Evolutionary conservation across 2,329 filamentous ascomycete species (phyloP).

Genomic region (Metarhizium robertsii): DNA sequence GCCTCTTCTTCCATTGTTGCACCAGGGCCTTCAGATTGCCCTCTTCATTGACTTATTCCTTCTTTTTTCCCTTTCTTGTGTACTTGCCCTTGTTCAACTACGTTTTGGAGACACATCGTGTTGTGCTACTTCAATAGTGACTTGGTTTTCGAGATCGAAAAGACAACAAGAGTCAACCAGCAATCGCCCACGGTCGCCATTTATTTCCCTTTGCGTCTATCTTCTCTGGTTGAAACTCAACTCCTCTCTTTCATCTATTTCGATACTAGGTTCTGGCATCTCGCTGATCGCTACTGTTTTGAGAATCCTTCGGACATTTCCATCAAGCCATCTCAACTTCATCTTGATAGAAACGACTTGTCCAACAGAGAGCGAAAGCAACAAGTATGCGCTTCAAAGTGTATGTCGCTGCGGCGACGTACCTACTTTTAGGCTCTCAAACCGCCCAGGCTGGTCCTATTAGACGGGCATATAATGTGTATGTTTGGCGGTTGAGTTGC

Average conservation of each 20-base stretch:
- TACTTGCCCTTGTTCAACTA: not conserved
- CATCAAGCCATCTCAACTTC: not conserved
- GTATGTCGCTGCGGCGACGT: constrained; percentile 14
- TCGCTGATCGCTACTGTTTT: not conserved
- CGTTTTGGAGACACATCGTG: not conserved
- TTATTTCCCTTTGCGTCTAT: not conserved
- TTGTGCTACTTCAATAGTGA: not conserved
- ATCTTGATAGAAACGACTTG: not conserved
- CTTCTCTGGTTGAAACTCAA: not conserved
- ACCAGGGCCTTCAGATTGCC: not conserved
- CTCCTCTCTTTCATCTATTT: not conserved
- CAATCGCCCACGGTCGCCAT: not conserved
- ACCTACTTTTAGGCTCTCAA: constrained; percentile 18
- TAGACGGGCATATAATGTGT: constrained; percentile 22
- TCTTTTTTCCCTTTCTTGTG: not conserved
- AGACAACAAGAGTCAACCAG: not conserved
- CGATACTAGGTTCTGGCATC: not conserved
- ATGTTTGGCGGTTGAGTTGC: constrained; percentile 4
- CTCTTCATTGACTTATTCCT: not conserved
- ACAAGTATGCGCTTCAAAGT: constrained; percentile 3
- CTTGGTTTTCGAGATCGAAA: not conserved
- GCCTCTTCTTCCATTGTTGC: not conserved
- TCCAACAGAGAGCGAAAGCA: not conserved
- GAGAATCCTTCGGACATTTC: not conserved
- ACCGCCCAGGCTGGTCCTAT: constrained; percentile 26